Percentiles rank a stretch among this genome's conserved stretches.
These are phyloP conservation scores for Eucalyptus sp. DNA, from an alignment of 345 rosid species.

Conservation along the genomic window DNA sequence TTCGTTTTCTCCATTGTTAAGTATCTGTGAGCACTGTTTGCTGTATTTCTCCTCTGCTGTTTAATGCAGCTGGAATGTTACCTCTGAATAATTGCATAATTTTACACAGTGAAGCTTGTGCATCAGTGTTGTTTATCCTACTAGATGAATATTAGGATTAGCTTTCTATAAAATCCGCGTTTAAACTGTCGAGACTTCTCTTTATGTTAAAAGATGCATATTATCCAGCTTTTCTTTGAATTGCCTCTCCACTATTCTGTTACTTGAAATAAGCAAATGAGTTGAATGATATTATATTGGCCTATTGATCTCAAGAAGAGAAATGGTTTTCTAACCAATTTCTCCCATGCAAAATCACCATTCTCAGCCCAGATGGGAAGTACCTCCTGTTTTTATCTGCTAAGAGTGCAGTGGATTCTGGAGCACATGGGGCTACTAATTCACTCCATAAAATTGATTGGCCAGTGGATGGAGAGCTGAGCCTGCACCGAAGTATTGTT, in stretches of 20 bases:
- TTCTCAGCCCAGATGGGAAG: conserved; percentile 75
- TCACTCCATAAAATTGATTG: conserved; percentile 78
- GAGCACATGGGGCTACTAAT: conserved; percentile 59
- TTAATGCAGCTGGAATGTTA: background rate
- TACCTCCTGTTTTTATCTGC: conserved; percentile 65
- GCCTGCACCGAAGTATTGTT: conserved; percentile 23
- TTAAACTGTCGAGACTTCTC: background rate
- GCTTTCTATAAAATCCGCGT: background rate
- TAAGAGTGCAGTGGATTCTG: conserved; percentile 67
- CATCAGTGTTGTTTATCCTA: background rate
- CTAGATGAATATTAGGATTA: background rate
- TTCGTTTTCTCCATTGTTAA: background rate
- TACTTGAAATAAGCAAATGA: background rate
- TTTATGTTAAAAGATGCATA: background rate
- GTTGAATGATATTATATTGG: background rate
- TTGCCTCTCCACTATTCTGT: background rate
- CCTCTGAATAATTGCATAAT: background rate
- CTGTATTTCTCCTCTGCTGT: background rate
- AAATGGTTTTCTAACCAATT: background rate
- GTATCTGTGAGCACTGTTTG: background rate
- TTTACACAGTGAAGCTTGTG: background rate
- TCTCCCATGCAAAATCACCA: background rate
- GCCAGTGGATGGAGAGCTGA: conserved; percentile 40
- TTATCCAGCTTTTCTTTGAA: background rate
- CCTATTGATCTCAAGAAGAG: background rate